Percentiles rank a stretch among this genome's conserved stretches.
Evolutionary conservation across 768 basidiomycete species (phyloP).

Genomic region (Steccherinum ochraceum): DNA sequence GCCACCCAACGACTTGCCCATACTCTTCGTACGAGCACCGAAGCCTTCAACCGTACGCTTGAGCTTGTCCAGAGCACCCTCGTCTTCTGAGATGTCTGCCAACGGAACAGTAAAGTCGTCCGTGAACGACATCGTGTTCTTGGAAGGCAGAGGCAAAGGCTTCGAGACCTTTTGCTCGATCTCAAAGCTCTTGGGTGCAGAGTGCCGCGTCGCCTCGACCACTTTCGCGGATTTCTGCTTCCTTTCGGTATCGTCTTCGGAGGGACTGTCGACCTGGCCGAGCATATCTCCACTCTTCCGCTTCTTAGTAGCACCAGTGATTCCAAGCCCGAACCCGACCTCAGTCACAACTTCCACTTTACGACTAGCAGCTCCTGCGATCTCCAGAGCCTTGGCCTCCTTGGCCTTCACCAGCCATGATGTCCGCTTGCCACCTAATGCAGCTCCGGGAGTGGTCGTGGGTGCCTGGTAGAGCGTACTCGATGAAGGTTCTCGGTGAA

Average conservation of each 20-base stretch:
- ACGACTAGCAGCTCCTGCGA: constrained; percentile 7
- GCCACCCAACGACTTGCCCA: constrained; percentile 58
- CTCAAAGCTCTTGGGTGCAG: neutral
- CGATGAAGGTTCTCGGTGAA: constrained; percentile 40
- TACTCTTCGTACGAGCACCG: constrained; percentile 51
- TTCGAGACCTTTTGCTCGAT: neutral
- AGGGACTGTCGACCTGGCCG: constrained; percentile 4
- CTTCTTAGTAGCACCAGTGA: constrained; percentile 35
- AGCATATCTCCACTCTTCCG: constrained; percentile 53
- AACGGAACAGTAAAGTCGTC: constrained; percentile 10
- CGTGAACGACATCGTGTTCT: neutral
- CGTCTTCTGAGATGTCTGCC: constrained; percentile 21
- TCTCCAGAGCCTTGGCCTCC: constrained; percentile 46
- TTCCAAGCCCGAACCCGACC: constrained; percentile 5
- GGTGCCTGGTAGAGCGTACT: constrained; percentile 27
- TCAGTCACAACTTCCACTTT: constrained; percentile 2
- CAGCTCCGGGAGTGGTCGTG: constrained; percentile 21
- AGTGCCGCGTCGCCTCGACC: neutral
- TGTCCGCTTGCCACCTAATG: constrained; percentile 49
- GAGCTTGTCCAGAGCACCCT: constrained; percentile 56
- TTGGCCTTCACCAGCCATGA: constrained; percentile 79
- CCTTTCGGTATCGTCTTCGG: neutral
- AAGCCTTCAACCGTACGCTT: constrained; percentile 69
- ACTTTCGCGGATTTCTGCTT: constrained; percentile 46
- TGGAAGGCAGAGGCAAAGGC: neutral